Conservation (phyloP, 2,329 filamentous ascomycete genomes). For the Trichoderma semiorbis region DNA sequence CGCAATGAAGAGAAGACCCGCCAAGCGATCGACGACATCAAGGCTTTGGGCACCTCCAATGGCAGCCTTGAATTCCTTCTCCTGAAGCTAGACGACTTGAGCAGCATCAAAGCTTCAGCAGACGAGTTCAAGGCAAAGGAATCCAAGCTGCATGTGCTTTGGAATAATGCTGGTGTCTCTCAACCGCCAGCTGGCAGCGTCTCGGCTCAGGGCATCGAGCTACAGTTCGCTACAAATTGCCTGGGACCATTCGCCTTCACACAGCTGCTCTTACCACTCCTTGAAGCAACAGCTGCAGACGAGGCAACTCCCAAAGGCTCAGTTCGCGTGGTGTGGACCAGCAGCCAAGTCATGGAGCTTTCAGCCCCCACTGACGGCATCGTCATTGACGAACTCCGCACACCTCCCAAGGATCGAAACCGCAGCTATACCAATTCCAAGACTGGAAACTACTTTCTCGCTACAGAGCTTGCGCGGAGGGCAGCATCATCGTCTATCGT, state of each 20-base stretch:
- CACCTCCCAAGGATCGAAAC: constrained; percentile 21
- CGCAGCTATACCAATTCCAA: constrained; percentile 35
- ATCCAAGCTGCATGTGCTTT: constrained; percentile 34
- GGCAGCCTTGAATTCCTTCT: constrained; percentile 38
- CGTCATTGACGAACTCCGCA: constrained; percentile 26
- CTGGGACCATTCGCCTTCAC: constrained; percentile 35
- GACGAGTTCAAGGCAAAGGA: constrained; percentile 24
- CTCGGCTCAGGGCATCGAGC: constrained; percentile 32
- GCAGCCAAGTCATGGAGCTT: constrained; percentile 23
- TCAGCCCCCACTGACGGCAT: constrained; percentile 28
- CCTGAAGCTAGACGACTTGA: constrained; percentile 38
- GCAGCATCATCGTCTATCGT: constrained; percentile 26
- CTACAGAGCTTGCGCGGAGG: constrained; percentile 30
- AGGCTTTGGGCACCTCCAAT: constrained; percentile 33
- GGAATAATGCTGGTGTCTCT: constrained; percentile 41
- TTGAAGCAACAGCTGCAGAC: constrained; percentile 21
- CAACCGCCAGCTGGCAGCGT: neutral
- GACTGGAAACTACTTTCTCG: constrained; percentile 33
- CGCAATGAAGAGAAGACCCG: constrained; percentile 41
- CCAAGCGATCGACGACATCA: constrained; percentile 40
- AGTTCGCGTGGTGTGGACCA: constrained; percentile 31
- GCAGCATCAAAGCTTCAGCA: constrained; percentile 29
- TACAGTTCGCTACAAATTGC: constrained; percentile 34
- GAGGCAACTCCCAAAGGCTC: constrained; percentile 18
- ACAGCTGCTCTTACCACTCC: constrained; percentile 32